These are phyloP conservation scores for Penicillium sp. DNA, from an alignment of 2,329 filamentous ascomycete genomes.

Conservation along the genomic window DNA sequence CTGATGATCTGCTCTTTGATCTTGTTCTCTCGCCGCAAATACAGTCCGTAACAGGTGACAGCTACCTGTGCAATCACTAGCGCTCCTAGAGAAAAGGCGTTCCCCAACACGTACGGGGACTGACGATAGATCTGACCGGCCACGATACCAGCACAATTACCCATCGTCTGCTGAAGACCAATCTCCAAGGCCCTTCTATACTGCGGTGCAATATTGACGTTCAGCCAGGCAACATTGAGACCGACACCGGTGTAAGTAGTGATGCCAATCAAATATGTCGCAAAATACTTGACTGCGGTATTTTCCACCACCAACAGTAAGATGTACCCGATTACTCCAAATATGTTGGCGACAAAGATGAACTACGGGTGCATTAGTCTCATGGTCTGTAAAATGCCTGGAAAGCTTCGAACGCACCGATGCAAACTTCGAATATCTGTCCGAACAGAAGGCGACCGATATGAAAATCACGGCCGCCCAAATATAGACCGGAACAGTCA, in stretches of 20 bases:
- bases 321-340: conserved; percentile 52
- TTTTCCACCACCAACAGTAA: conserved; percentile 50
- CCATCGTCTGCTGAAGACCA: conserved; percentile 48
- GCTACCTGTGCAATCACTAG: conserved; percentile 37
- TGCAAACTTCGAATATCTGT: conserved; percentile 38
- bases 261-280: conserved; percentile 49
- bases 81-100: conserved; percentile 38
- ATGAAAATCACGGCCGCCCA: conserved; percentile 50
- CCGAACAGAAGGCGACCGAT: conserved; percentile 47
- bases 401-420: conserved; percentile 14
- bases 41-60: conserved; percentile 43
- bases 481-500: conserved; percentile 59
- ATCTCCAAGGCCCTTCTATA: conserved; percentile 50
- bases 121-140: conserved; percentile 47
- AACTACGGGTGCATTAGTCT: conserved; percentile 25
- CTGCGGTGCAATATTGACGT: conserved; percentile 49
- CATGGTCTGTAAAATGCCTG: background rate
- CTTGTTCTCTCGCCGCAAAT: conserved; percentile 44
- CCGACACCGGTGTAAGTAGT: conserved; percentile 51
- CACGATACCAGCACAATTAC: conserved; percentile 50
- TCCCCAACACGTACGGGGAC: conserved; percentile 37
- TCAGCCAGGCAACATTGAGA: conserved; percentile 48
- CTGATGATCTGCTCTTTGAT: conserved; percentile 40
- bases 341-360: conserved; percentile 39
- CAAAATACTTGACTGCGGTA: conserved; percentile 52